Evolutionary conservation across 2,329 filamentous ascomycete species (phyloP).

Genomic region (Hymenoscyphus repandus): DNA sequence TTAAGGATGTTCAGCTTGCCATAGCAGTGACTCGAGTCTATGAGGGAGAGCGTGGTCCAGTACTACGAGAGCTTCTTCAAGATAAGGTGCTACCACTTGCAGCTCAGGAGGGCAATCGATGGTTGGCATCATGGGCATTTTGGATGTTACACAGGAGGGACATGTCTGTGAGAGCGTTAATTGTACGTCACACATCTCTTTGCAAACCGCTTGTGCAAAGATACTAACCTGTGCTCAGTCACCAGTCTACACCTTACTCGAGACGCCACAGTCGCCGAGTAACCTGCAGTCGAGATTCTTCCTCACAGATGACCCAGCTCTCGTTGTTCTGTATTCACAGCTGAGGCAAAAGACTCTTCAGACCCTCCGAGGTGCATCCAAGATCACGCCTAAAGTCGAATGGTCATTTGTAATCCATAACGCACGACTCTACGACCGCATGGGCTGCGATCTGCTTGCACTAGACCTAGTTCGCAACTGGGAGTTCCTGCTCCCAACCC

Average conservation of each 20-base stretch:
- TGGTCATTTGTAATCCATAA: constrained; percentile 89
- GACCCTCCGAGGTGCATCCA: constrained; percentile 78
- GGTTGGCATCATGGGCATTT: constrained; percentile 93
- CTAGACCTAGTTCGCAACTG: constrained; percentile 79
- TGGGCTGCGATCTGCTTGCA: constrained; percentile 89
- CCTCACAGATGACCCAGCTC: constrained; percentile 82
- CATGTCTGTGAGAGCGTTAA: constrained; percentile 76
- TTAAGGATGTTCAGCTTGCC: constrained; percentile 84
- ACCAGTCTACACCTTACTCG: constrained; percentile 69
- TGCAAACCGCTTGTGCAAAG: not conserved
- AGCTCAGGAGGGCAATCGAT: constrained; percentile 77
- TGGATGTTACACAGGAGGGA: constrained; percentile 82
- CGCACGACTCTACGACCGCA: constrained; percentile 76
- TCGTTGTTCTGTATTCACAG: constrained; percentile 82
- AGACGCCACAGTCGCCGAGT: constrained; percentile 57
- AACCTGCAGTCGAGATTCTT: constrained; percentile 73
- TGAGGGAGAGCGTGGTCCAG: constrained; percentile 74
- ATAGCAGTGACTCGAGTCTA: constrained; percentile 85
- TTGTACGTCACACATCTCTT: constrained; percentile 47
- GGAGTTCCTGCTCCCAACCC: constrained; percentile 63
- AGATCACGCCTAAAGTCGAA: constrained; percentile 72
- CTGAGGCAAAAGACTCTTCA: constrained; percentile 76
- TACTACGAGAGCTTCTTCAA: constrained; percentile 68
- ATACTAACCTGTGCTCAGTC: constrained; percentile 45
- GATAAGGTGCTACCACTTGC: constrained; percentile 76